Evolutionary conservation across 768 basidiomycete genomes (phyloP), one percentile per base, ranked within the genome.

Genomic region (Calvatia gigantea): DNA sequence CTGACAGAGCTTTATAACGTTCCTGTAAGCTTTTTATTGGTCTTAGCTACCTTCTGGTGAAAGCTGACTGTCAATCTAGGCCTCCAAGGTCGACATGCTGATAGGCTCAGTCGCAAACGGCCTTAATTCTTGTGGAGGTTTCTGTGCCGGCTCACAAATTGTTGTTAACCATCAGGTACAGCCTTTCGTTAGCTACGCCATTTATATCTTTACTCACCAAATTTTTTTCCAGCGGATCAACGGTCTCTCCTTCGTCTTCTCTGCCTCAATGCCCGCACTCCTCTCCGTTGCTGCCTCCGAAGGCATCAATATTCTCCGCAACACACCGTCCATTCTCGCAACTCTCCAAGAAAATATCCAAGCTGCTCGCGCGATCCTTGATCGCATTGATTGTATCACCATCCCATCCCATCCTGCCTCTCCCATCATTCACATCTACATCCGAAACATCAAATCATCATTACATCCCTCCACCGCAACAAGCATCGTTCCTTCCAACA

Each of bases 1-100:
- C 74, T 98, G 48, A 98, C 97, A 0, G 96, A 99, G 66, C 74
- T 97, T 17, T 98, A 91, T 73, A 94, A 94, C 57, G 88, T 98
- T 48, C 88, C 94, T 0, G 94, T 93, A 71, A 51, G 87, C 71
- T 54, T 45, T 47, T 23, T 23, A 12, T 8, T 33, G 7, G 6
- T 5, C 15, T n/a, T n/a, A n/a, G n/a, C n/a, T 28, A 38, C 2
- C 33, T 23, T 43, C 21, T 12, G 1, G 21, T 23, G 23, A 15
- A n/a, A 31, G 5, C 31, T 49, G 28, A 54, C 27, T 15, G 23
- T 51, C 3, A 12, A 6, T 39, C 1, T 53, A 93, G 89, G 91
- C 94, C 0, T 73, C 82, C 6, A 91, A 94, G 64, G 86, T 98
- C 14, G 97, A 99, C 70, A 94, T 98, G 80, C 78, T 98, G n/a